These are phyloP conservation scores for Fusarium albidum DNA, from an alignment of 2,329 filamentous ascomycete species.

Conservation along the genomic window DNA sequence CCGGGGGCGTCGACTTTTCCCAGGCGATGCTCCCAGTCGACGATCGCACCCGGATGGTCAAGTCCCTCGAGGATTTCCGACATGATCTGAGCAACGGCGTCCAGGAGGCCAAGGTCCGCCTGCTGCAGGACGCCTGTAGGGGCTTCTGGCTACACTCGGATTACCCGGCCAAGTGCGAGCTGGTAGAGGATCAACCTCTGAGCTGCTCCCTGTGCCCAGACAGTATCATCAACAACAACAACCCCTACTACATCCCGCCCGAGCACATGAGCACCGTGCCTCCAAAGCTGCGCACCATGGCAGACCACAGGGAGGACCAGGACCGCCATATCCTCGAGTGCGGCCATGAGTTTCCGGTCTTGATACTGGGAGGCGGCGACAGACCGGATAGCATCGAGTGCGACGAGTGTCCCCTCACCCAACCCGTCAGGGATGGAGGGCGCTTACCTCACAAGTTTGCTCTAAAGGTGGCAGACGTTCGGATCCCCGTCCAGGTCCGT, in stretches of 20 bases:
- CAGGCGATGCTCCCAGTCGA: conserved; percentile 14
- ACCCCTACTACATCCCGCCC: background rate
- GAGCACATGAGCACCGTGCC: background rate
- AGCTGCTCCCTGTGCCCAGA: conserved; percentile 9
- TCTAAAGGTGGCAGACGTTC: conserved; percentile 5
- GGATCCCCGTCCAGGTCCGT: conserved; percentile 14
- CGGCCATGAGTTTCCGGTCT: conserved; percentile 10
- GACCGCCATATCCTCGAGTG: background rate
- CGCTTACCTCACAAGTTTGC: background rate
- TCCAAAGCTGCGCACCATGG: background rate
- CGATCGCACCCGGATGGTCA: conserved; percentile 13
- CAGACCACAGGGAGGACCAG: background rate
- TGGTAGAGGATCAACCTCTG: background rate
- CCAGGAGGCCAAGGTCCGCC: background rate
- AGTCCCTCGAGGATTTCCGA: conserved; percentile 4
- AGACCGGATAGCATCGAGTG: conserved; percentile 14
- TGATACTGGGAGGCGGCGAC: conserved; percentile 9
- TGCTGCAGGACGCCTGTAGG: background rate
- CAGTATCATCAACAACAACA: no score
- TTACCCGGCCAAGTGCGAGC: conserved; percentile 2
- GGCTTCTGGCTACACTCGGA: background rate
- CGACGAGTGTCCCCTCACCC: conserved; percentile 8
- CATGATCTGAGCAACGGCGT: background rate
- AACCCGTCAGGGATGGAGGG: background rate
- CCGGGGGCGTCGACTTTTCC: conserved; percentile 9